These are phyloP conservation scores for Xylaria arbuscula DNA, from an alignment of 2,329 filamentous ascomycete species.

Conservation along the genomic window DNA sequence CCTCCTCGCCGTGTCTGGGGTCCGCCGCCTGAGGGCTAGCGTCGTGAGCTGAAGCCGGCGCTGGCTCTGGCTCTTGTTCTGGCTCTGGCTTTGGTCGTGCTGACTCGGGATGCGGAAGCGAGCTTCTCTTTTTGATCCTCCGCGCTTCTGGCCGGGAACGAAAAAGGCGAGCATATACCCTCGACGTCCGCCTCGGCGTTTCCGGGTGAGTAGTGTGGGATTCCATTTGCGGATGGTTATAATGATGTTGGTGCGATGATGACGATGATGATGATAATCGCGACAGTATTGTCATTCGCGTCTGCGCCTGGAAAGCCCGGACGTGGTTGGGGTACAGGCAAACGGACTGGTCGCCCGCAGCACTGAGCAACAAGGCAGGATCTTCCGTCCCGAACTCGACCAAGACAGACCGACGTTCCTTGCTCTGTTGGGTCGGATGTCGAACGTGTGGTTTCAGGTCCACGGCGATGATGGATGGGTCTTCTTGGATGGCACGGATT, in stretches of 20 bases:
- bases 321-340: constrained; percentile 10
- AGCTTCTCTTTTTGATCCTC: constrained; percentile 43
- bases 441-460: constrained; percentile 13
- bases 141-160: constrained; percentile 40
- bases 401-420: background rate
- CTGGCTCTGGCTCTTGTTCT: constrained; percentile 13
- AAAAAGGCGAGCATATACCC: constrained; percentile 39
- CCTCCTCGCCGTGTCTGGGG: constrained; percentile 9
- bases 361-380: background rate
- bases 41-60: constrained; percentile 14
- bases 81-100: background rate
- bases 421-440: background rate
- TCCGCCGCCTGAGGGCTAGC: constrained; percentile 13
- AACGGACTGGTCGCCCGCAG: background rate
- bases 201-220: constrained; percentile 13
- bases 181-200: constrained; percentile 26
- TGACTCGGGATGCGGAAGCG: constrained; percentile 30
- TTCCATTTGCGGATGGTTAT: constrained; percentile 23
- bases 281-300: background rate
- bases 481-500: background rate
- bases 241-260: too few species aligned
- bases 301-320: background rate
- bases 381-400: background rate
- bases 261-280: background rate
- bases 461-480: background rate